A percentile compares a stretch with the other conserved stretches of the same genome.
phyloP scores from a whole-genome alignment of 257 asterid species.

The Solanum gandarillasii region DNA sequence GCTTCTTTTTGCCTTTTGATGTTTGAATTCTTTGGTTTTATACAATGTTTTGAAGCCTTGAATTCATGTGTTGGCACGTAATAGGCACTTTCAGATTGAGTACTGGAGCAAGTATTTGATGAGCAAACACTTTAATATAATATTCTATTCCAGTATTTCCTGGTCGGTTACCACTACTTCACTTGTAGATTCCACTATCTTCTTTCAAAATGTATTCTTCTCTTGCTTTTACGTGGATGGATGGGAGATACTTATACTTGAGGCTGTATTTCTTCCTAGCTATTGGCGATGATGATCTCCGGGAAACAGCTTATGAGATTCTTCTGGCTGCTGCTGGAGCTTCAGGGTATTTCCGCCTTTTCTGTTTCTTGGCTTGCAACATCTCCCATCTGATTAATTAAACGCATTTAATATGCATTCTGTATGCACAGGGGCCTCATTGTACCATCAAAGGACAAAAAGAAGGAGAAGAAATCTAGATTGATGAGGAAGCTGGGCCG shows the following conservation, averaged over 20 bases:
- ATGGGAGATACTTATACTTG: background rate
- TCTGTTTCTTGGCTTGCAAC: background rate
- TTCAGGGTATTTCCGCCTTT: constrained; percentile 58
- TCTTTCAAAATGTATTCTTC: background rate
- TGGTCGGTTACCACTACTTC: background rate
- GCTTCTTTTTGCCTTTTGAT: background rate
- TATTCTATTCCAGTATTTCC: background rate
- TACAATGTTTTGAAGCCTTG: background rate
- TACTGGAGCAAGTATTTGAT: background rate
- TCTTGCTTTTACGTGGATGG: background rate
- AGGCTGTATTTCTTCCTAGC: constrained; percentile 31
- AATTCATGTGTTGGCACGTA: background rate
- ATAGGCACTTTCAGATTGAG: background rate
- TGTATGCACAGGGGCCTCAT: constrained; percentile 71
- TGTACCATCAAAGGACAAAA: constrained; percentile 85
- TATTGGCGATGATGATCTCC: constrained; percentile 78
- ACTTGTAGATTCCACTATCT: background rate
- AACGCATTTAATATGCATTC: constrained; percentile 5
- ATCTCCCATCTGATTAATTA: constrained; percentile 1
- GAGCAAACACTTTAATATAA: background rate
- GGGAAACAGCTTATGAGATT: constrained; percentile 90
- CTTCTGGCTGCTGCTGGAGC: constrained; percentile 99
- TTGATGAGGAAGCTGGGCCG: constrained; percentile 86
- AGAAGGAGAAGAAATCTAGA: constrained; percentile 71
- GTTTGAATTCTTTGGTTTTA: background rate